Percentiles rank a stretch among this genome's conserved stretches.
Evolutionary conservation across 2,329 filamentous ascomycete species (phyloP).

Genomic region (Apiospora malaysiana): DNA sequence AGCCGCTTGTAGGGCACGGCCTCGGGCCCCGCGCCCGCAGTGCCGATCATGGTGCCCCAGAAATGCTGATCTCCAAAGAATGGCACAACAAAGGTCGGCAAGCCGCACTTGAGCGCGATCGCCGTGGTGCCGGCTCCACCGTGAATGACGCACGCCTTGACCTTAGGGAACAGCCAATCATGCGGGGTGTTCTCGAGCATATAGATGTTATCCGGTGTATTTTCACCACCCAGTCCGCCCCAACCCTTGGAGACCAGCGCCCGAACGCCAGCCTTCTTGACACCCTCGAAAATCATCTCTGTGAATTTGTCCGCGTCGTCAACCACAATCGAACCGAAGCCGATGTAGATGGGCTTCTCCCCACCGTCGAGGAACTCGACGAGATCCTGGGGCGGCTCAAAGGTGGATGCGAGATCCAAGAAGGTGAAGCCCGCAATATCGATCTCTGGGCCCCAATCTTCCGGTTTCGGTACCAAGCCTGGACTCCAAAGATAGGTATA

Average conservation of each 20-base stretch:
- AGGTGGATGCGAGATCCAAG: slow-evolving; percentile 69
- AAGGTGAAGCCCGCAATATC: slow-evolving; percentile 83
- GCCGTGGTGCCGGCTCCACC: slow-evolving; percentile 81
- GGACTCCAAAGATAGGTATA: slow-evolving; percentile 78
- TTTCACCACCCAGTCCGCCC: slow-evolving; percentile 70
- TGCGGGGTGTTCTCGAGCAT: slow-evolving; percentile 78
- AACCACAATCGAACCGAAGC: slow-evolving; percentile 78
- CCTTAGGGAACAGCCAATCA: slow-evolving; percentile 76
- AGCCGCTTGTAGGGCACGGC: slow-evolving; percentile 73
- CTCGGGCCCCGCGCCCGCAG: slow-evolving; percentile 67
- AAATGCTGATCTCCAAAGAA: slow-evolving; percentile 84
- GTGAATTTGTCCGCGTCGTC: slow-evolving; percentile 74
- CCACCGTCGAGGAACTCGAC: slow-evolving; percentile 61
- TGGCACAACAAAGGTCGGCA: slow-evolving; percentile 77
- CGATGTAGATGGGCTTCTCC: slow-evolving; percentile 72
- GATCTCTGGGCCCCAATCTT: slow-evolving; percentile 72
- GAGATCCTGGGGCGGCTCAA: slow-evolving; percentile 62
- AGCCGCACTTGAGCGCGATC: slow-evolving; percentile 72
- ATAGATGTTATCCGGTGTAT: slow-evolving; percentile 68
- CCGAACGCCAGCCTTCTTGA: slow-evolving; percentile 68
- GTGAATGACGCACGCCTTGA: slow-evolving; percentile 73
- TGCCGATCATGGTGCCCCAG: slow-evolving; percentile 74
- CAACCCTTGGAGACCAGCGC: slow-evolving; percentile 78
- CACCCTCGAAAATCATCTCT: slow-evolving; percentile 72
- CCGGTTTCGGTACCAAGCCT: slow-evolving; percentile 68